phyloP scores from a whole-genome alignment of 257 asterid genomes.

The Osmanthus fragrans region DNA sequence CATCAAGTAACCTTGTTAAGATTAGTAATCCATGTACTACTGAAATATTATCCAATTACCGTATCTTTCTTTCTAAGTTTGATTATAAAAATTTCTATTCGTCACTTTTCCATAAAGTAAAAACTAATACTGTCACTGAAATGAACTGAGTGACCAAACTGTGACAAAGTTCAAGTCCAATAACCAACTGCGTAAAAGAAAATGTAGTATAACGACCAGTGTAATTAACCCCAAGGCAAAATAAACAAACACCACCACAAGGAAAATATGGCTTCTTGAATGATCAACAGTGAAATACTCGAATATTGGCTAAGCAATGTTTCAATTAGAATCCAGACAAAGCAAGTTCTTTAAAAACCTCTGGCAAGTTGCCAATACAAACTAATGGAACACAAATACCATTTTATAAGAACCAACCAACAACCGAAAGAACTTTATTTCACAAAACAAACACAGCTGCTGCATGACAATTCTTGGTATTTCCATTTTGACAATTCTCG shows the following conservation, averaged over 20 bases:
- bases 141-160: background rate
- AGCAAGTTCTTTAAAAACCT: background rate
- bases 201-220: no score
- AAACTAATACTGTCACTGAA: background rate
- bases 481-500: no score
- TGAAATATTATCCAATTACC: no score
- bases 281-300: background rate
- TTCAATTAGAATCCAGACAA: background rate
- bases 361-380: background rate
- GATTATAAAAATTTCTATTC: background rate
- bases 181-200: background rate
- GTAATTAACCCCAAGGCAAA: no score
- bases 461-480: no score
- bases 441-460: constrained; percentile 16
- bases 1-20: no score
- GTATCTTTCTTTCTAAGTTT: background rate
- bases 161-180: background rate
- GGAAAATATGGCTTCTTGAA: no score
- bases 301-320: background rate
- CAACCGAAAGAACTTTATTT: background rate
- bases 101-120: background rate
- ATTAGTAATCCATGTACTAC: background rate
- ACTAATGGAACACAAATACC: background rate
- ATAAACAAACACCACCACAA: no score
- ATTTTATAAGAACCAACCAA: background rate